Conservation (phyloP, 2,329 filamentous ascomycete genomes). For the Xylariaceae sp. region DNA sequence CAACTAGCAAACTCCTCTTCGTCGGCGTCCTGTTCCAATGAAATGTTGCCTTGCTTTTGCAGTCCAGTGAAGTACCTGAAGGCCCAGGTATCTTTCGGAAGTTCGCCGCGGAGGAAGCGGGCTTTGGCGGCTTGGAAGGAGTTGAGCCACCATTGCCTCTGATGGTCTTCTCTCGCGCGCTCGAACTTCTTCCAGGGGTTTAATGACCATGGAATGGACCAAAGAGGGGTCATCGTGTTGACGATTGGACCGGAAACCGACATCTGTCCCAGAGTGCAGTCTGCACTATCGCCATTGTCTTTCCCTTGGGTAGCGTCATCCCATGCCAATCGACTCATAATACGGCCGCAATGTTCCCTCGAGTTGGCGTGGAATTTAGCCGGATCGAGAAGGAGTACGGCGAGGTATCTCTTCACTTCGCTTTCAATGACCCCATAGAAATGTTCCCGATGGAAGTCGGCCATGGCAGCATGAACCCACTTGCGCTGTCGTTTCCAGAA, state of each 20-base stretch:
- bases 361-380: conserved; percentile 40
- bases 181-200: conserved; percentile 48
- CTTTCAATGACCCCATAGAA: conserved; percentile 46
- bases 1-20: conserved; percentile 44
- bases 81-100: conserved; percentile 43
- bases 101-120: conserved; percentile 34
- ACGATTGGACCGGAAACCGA: conserved; percentile 47
- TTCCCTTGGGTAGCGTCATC: conserved; percentile 44
- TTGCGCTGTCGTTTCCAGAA: conserved; percentile 45
- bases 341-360: conserved; percentile 45
- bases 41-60: conserved; percentile 19
- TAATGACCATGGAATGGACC: conserved; percentile 37
- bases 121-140: conserved; percentile 38
- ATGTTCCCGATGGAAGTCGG: conserved; percentile 32
- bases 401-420: conserved; percentile 42
- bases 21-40: conserved; percentile 35
- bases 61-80: conserved; percentile 45
- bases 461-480: conserved; percentile 48
- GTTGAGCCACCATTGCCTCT: conserved; percentile 43
- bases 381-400: conserved; percentile 42
- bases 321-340: conserved; percentile 47
- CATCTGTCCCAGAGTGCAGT: conserved; percentile 45
- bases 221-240: conserved; percentile 46
- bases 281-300: conserved; percentile 41
- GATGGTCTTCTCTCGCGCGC: conserved; percentile 36